Base-by-base conservation (phyloP, 306 rosid species). In the Sesbania bispinosa region DNA sequence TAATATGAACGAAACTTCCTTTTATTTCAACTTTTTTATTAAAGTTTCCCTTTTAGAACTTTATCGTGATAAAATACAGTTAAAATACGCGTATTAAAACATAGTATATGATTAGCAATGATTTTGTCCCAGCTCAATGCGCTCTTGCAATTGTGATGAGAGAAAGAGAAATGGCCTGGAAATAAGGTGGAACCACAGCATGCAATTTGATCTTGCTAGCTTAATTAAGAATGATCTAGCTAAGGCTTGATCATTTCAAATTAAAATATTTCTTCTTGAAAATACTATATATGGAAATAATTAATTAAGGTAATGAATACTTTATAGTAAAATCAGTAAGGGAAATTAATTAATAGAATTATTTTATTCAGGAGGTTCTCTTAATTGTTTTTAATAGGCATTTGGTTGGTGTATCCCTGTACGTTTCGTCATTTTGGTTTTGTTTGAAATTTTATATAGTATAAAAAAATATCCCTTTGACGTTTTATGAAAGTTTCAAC, bases 111-210 rank as follows among this genome's bases (percentile, higher is more conserved):
- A 48, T 74, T 6, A 4, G 24, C 60, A 57, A 65, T 65, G 70
- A 72, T 72, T 55, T 59, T 35, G 51, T 18, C 52, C 68, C 82
- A 43, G 69, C 74, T 45, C 16, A 71, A 26, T 24, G 15, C 10
- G 15, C n/a, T 4, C 10, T 52, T 20, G 35, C 4, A 2, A 41
- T 9, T 65, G 48, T 42, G 66, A 42, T 35, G 1, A 35, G 8
- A 5, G 13, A 1, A 13, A 24, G 29, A 19, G 57, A 55, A 76
- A 67, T 24, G 50, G 70, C 55, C 23, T 14, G 30, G 20, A 45
- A 61, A 32, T 10, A 3, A 24, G 36, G 35, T 3, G 41, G 71
- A 48, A 35, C 47, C 46, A n/a, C 4, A n/a, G 2, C 10, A 7
- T 19, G 23, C 15, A 19, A 15, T 45, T 71, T 24, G n/a, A n/a